Base-by-base conservation (phyloP, 1,284 basidiomycete genomes). In the Leccinum pallidistipes region DNA sequence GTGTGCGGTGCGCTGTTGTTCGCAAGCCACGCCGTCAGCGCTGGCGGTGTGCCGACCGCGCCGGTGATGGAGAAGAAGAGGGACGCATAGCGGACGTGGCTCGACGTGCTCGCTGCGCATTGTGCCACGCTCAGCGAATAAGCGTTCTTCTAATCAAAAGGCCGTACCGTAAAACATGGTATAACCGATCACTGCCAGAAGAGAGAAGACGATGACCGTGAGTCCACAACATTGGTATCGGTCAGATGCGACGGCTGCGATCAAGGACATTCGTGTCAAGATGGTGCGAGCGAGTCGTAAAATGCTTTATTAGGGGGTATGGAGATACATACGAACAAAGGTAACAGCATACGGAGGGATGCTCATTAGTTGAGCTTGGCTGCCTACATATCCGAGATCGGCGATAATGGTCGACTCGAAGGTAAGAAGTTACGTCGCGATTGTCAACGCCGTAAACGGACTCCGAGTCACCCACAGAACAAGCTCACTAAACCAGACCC, bases 1-100 rank as follows among this genome's bases (percentile, higher is more conserved):
- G 79, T 78, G 65, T 85, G 81, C 0, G 85, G 84, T 0, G 82
- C 77, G 18, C 83, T 78, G 70, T 88, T 88, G 69, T 86, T 87
- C n/a, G 86, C 76, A 52, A 75, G 67, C 85, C 85, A 86, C 0
- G 84, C 79, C 1, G 73, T 73, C n/a, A 82, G 57, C 2, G 81
- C 73, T 1, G 84, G 80, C 0, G 79, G 78, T 5, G 73, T 62
- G 12, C 77, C 71, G 69, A 81, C 82, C 14, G 75, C 71, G 14
- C 84, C 84, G 0, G 80, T 63, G 29, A 84, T 75, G 5, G 78
- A 78, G 58, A 85, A 74, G 74, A 83, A 86, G 0, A 86, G 74
- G 8, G 80, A 81, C 5, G 71, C 80, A 60, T 86, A 86, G 66
- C 78, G 80, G 16, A 81, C 68, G 29, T 75, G 71, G 47, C 72